Conservation (phyloP, 371 early-diverging fungal species). For the Rhizopus sp. region DNA sequence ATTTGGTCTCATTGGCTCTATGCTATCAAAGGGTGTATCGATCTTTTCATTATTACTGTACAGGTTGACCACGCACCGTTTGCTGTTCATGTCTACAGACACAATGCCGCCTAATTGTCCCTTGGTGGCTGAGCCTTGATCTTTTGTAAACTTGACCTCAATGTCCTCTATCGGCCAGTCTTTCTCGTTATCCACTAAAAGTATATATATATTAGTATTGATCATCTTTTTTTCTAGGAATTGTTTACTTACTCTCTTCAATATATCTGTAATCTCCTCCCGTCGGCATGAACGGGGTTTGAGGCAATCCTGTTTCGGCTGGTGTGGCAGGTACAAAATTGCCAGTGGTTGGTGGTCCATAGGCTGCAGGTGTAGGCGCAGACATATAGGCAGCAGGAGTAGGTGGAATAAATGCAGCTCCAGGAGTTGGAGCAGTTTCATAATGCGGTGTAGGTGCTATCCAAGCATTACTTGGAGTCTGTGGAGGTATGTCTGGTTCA, state of each 20-base stretch:
- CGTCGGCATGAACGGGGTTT: conserved; percentile 68
- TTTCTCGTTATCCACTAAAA: conserved; percentile 34
- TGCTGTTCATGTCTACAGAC: conserved; percentile 45
- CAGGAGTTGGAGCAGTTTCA: conserved; percentile 46
- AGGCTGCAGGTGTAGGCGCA: conserved; percentile 50
- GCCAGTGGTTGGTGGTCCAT: conserved; percentile 38
- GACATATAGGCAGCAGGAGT: conserved; percentile 58
- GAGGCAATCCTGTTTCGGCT: conserved; percentile 51
- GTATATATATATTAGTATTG: background rate
- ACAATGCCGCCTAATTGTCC: conserved; percentile 53
- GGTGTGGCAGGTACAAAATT: conserved; percentile 58
- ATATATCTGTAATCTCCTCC: conserved; percentile 54
- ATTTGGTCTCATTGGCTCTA: conserved; percentile 73
- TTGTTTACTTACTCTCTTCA: conserved; percentile 37
- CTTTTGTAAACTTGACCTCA: conserved; percentile 54
- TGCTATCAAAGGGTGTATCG: conserved; percentile 47
- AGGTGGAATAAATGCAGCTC: conserved; percentile 50
- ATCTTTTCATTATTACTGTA: conserved; percentile 33
- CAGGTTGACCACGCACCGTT: conserved; percentile 44
- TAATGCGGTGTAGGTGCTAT: conserved; percentile 32
- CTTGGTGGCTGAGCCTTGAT: conserved; percentile 35
- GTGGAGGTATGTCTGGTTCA: conserved; percentile 24
- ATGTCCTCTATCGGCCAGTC: conserved; percentile 73
- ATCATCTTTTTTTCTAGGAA: too few relatives aligned
- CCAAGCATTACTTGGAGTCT: conserved; percentile 33